phyloP scores from a whole-genome alignment of 495 filamentous ascomycete species.

The Tuber umbilicatum region DNA sequence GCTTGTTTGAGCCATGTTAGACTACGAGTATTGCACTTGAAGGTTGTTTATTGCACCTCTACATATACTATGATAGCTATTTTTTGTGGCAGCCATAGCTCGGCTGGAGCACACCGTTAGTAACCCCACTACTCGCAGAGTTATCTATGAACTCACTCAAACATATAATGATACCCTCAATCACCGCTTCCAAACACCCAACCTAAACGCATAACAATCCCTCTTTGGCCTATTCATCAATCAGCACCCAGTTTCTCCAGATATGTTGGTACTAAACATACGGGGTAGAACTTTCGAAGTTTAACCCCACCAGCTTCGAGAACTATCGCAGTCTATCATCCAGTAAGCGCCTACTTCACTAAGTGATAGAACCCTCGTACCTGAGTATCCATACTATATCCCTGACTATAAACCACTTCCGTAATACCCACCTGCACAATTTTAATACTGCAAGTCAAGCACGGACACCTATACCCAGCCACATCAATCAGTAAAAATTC shows the following conservation, averaged over 20 bases:
- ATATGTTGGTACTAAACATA: conserved; percentile 46
- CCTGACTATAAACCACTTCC: conserved; percentile 88
- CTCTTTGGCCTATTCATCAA: conserved; percentile 21
- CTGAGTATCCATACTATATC: conserved; percentile 83
- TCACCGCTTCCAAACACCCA: not conserved
- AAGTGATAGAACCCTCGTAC: conserved; percentile 41
- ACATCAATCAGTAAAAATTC: conserved; percentile 6
- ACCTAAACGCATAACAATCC: not conserved
- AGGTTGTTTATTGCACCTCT: not conserved
- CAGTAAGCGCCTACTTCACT: conserved; percentile 22
- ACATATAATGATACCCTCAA: not conserved
- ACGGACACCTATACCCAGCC: conserved; percentile 60
- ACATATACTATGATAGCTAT: not conserved
- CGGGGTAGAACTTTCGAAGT: conserved; percentile 74
- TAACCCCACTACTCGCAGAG: not conserved
- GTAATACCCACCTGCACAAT: conserved; percentile 91
- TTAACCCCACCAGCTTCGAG: conserved; percentile 68
- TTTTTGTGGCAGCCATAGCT: not conserved
- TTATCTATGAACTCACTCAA: not conserved
- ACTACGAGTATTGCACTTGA: not conserved
- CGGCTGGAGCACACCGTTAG: not conserved
- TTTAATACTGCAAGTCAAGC: conserved; percentile 96
- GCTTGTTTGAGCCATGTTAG: not conserved
- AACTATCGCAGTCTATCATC: conserved; percentile 62
- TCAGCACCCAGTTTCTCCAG: conserved; percentile 8